phyloP scores from a whole-genome alignment of 305 asterid species.

The Fraxinus paxiana region DNA sequence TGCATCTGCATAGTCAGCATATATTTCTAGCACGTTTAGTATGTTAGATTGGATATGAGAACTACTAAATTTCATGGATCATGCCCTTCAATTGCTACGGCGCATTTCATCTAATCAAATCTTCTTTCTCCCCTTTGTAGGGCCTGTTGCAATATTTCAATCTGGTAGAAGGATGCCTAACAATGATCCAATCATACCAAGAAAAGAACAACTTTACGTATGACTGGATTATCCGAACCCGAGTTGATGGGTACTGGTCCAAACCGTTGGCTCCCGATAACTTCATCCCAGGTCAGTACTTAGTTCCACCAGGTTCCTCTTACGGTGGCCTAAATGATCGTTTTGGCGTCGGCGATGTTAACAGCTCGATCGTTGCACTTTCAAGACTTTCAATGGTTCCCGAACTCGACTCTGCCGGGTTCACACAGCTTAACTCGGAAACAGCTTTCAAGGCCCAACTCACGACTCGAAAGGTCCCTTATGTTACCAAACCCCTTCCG shows the following conservation, averaged over 20 bases:
- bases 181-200: constrained; percentile 59
- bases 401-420: constrained; percentile 51
- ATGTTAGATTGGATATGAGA: not conserved
- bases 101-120: not conserved
- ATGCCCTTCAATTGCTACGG: not conserved
- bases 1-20: not conserved
- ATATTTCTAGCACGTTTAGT: not conserved
- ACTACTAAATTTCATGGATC: not conserved
- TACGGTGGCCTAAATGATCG: constrained; percentile 85
- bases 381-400: constrained; percentile 69
- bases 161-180: constrained; percentile 81
- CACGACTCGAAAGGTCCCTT: constrained; percentile 40
- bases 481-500: constrained; percentile 42
- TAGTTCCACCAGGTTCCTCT: constrained; percentile 85
- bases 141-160: constrained; percentile 81
- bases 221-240: constrained; percentile 80
- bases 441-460: constrained; percentile 78
- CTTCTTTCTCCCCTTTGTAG: constrained; percentile 28
- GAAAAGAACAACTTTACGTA: constrained; percentile 63
- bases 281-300: constrained; percentile 60
- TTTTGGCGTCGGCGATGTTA: constrained; percentile 73
- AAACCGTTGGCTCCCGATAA: constrained; percentile 42
- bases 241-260: constrained; percentile 92
- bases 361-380: constrained; percentile 70
- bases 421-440: constrained; percentile 72